Percentiles rank a stretch among this genome's conserved stretches.
Evolutionary conservation across 805 yeast genomes (phyloP).

Genomic region (Candida hungchunana): DNA sequence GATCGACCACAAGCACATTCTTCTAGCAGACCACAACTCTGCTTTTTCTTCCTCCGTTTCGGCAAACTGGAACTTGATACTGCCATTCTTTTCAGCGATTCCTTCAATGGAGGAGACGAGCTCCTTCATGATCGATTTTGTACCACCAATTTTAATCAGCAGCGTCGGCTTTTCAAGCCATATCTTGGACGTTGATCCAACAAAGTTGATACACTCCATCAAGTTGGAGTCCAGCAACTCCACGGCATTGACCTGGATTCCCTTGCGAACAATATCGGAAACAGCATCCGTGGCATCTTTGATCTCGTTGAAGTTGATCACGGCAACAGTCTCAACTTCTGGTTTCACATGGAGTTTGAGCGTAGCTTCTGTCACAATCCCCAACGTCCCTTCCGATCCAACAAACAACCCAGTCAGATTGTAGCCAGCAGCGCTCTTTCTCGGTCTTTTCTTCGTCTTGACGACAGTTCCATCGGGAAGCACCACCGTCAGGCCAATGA

Average conservation of each 20-base stretch:
- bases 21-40: conserved; percentile 74
- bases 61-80: conserved; percentile 60
- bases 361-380: conserved; percentile 75
- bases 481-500: conserved; percentile 65
- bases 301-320: conserved; percentile 63
- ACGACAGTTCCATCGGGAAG: conserved; percentile 76
- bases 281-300: conserved; percentile 71
- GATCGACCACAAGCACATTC: conserved; percentile 61
- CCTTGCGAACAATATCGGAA: conserved; percentile 53
- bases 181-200: conserved; percentile 46
- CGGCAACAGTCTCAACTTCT: conserved; percentile 58
- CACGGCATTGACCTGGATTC: conserved; percentile 68
- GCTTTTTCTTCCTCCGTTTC: conserved; percentile 54
- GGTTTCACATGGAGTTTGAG: conserved; percentile 66
- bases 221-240: conserved; percentile 70
- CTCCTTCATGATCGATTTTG: conserved; percentile 43
- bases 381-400: conserved; percentile 79
- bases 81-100: conserved; percentile 52
- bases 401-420: conserved; percentile 70
- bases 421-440: conserved; percentile 78
- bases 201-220: conserved; percentile 60
- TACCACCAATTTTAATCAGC: conserved; percentile 61
- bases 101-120: conserved; percentile 40
- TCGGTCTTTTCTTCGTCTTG: conserved; percentile 70
- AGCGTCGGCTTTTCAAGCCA: conserved; percentile 62